Conservation (phyloP, 2,329 filamentous ascomycete genomes). For the Ascochyta fabae region DNA sequence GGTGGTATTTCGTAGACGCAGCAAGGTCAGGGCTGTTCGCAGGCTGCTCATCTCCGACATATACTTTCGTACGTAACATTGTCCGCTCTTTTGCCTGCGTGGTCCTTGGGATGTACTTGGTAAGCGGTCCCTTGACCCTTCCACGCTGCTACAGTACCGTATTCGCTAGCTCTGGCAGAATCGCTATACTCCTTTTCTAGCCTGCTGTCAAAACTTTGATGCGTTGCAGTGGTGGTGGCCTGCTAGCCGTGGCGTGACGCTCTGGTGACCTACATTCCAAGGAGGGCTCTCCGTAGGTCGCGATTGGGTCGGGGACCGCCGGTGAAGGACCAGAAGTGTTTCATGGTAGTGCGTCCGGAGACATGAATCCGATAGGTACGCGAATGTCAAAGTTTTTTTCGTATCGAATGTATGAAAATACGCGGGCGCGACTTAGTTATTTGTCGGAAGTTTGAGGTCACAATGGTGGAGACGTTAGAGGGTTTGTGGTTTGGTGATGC, state of each 20-base stretch:
- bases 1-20: neutral
- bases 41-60: neutral
- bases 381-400: neutral
- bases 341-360: neutral
- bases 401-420: neutral
- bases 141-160: neutral
- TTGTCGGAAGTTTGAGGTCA: neutral
- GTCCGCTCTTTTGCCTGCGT: no score
- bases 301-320: slow-evolving; percentile 5
- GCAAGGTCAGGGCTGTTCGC: neutral
- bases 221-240: neutral
- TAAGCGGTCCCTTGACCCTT: no score
- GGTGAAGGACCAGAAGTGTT: neutral
- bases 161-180: slow-evolving; percentile 8
- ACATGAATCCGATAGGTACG: neutral
- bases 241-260: neutral
- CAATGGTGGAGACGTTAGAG: neutral
- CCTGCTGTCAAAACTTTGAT: slow-evolving; percentile 11
- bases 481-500: neutral
- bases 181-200: neutral
- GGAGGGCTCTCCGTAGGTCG: neutral
- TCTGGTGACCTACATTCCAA: neutral
- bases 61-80: neutral
- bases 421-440: neutral
- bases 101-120: no score